Percentiles rank a stretch among this genome's conserved stretches.
Conservation (phyloP, 106 monocot species). For the Platanthera guangdongensis region DNA sequence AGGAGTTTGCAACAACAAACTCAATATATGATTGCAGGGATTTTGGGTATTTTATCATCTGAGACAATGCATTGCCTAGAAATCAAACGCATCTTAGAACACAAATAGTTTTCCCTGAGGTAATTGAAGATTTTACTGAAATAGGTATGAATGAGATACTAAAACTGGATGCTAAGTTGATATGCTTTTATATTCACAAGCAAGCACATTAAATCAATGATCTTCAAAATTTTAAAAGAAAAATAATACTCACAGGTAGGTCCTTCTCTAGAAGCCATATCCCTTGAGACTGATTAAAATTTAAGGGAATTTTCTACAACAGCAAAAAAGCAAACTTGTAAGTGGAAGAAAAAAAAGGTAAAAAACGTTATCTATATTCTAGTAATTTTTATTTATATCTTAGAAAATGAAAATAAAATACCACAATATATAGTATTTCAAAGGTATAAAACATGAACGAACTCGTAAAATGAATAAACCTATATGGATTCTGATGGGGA, state of each 20-base stretch:
- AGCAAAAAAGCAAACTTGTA: neutral
- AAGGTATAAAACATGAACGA: too few relatives aligned
- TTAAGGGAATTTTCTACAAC: constrained; percentile 73
- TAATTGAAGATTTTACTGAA: neutral
- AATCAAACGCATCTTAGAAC: too few relatives aligned
- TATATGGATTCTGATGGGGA: too few relatives aligned
- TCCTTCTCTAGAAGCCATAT: constrained; percentile 72
- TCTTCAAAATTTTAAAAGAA: neutral
- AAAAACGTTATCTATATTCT: neutral
- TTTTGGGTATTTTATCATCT: too few relatives aligned
- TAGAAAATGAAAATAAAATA: neutral
- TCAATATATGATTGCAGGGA: too few relatives aligned
- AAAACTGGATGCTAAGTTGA: neutral
- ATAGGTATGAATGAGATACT: neutral
- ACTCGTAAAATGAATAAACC: neutral
- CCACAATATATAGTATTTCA: too few relatives aligned
- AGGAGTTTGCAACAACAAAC: too few relatives aligned
- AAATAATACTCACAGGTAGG: constrained; percentile 61
- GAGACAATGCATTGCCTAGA: too few relatives aligned
- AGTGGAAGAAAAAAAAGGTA: neutral
- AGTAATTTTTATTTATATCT: neutral
- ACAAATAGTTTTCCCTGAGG: neutral
- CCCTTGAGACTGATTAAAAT: constrained; percentile 44
- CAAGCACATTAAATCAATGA: neutral
- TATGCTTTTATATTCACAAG: neutral